Conservation (phyloP, 305 asterid species). For the Fraxinus albicans region DNA sequence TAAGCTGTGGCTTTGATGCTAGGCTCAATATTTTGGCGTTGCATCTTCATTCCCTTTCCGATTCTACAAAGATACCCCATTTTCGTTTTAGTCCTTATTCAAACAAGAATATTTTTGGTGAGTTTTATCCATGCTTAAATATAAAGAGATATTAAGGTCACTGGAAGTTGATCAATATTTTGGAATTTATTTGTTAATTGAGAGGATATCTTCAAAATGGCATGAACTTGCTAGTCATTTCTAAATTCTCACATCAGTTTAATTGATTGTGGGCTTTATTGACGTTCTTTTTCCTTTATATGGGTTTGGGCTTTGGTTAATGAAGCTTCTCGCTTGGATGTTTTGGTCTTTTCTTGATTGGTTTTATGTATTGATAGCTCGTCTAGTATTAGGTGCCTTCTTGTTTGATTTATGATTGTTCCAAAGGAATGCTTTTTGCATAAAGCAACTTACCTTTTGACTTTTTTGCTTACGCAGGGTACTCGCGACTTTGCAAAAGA, state of each 20-base stretch:
- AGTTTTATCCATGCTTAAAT: background rate
- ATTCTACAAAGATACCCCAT: background rate
- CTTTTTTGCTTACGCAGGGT: constrained; percentile 45
- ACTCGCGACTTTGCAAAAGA: constrained; percentile 92
- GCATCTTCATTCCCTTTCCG: background rate
- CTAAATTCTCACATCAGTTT: constrained; percentile 15
- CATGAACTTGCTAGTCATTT: constrained; percentile 8
- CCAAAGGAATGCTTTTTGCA: background rate
- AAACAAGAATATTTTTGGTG: background rate
- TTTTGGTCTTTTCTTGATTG: constrained; percentile 5
- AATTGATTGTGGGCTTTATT: background rate
- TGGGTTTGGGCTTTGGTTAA: background rate
- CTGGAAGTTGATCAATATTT: background rate
- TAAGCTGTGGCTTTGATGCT: background rate
- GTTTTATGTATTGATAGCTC: background rate
- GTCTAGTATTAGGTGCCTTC: background rate
- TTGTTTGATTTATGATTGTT: constrained; percentile 12
- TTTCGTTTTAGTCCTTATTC: background rate
- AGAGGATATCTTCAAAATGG: background rate
- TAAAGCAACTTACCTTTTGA: constrained; percentile 3
- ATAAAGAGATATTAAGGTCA: background rate
- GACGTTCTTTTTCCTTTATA: background rate
- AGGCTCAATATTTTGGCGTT: background rate
- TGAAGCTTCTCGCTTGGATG: constrained; percentile 1
- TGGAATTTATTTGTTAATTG: background rate